Percentiles rank a stretch among this genome's conserved stretches.
These are phyloP conservation scores for Penicillium hesseltinei DNA, from an alignment of 2,329 filamentous ascomycete species.

Conservation along the genomic window DNA sequence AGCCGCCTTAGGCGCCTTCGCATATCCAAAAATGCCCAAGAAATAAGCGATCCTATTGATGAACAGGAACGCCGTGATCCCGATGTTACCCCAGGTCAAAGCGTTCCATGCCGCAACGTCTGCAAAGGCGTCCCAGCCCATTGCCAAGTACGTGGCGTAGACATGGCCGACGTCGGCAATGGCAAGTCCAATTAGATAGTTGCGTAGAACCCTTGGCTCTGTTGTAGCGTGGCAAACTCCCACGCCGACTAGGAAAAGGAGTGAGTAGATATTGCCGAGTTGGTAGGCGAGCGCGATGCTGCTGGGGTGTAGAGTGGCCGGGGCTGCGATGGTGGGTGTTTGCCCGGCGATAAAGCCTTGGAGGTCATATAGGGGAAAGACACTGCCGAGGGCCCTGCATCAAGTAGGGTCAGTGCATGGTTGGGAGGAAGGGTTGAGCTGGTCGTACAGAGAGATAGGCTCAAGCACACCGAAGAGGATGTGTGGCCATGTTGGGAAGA, in stretches of 20 bases:
- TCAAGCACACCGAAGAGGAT: constrained; percentile 67
- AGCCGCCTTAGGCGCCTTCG: constrained; percentile 21
- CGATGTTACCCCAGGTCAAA: constrained; percentile 72
- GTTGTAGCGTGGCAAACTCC: constrained; percentile 63
- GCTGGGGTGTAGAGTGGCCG: constrained; percentile 32
- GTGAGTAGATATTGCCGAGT: constrained; percentile 67
- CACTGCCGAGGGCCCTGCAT: constrained; percentile 58
- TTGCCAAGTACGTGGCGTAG: constrained; percentile 57
- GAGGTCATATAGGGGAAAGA: constrained; percentile 56
- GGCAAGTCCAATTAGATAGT: constrained; percentile 65
- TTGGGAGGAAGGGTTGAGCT: neutral
- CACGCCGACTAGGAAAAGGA: constrained; percentile 63
- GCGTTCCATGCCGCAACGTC: constrained; percentile 63
- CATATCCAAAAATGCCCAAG: constrained; percentile 57
- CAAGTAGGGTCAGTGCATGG: constrained; percentile 2
- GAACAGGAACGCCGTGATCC: constrained; percentile 60
- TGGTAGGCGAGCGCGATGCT: constrained; percentile 62
- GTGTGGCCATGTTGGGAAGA: constrained; percentile 63
- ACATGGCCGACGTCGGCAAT: constrained; percentile 68
- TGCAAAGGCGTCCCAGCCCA: constrained; percentile 56
- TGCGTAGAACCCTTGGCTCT: constrained; percentile 64
- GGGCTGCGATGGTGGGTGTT: constrained; percentile 44
- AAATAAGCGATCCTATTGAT: constrained; percentile 58
- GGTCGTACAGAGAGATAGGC: constrained; percentile 63
- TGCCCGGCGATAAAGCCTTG: constrained; percentile 65